Evolutionary conservation across 768 basidiomycete species (phyloP).

Genomic region (Coprinopsis cinerea): DNA sequence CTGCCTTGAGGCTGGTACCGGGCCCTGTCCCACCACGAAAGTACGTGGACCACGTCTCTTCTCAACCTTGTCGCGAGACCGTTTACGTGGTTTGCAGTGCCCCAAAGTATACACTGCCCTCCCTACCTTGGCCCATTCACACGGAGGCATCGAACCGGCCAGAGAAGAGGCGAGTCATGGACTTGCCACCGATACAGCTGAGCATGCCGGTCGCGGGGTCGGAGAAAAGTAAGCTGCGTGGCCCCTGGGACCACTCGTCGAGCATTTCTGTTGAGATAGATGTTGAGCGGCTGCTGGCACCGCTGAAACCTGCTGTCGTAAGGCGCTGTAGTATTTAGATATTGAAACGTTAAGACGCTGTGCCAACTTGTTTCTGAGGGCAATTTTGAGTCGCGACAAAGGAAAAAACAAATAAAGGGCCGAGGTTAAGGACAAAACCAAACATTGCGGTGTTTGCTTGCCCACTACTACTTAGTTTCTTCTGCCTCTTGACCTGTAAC

Average conservation of each 20-base stretch:
- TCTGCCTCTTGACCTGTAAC: conserved; percentile 27
- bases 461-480: conserved; percentile 23
- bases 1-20: conserved; percentile 52
- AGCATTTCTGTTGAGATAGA: conserved; percentile 38
- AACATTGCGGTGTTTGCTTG: conserved; percentile 11
- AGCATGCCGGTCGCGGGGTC: conserved; percentile 8
- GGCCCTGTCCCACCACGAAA: conserved; percentile 60
- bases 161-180: conserved; percentile 4
- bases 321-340: neutral
- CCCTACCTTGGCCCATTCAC: conserved; percentile 51
- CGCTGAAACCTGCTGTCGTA: conserved; percentile 37
- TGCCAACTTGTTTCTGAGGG: no score
- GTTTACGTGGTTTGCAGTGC: conserved; percentile 23
- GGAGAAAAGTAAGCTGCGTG: conserved; percentile 26
- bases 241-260: conserved; percentile 57
- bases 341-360: no score
- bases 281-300: conserved; percentile 40
- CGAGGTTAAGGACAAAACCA: conserved; percentile 29
- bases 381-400: no score
- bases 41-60: conserved; percentile 19
- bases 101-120: conserved; percentile 63
- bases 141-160: conserved; percentile 14
- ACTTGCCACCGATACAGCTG: neutral
- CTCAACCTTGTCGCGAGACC: conserved; percentile 10
- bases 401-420: conserved; percentile 9